A percentile compares a stretch with the other conserved stretches of the same genome.
Conservation (phyloP, 805 yeast genomes). For the Lachancea kluyveri region DNA sequence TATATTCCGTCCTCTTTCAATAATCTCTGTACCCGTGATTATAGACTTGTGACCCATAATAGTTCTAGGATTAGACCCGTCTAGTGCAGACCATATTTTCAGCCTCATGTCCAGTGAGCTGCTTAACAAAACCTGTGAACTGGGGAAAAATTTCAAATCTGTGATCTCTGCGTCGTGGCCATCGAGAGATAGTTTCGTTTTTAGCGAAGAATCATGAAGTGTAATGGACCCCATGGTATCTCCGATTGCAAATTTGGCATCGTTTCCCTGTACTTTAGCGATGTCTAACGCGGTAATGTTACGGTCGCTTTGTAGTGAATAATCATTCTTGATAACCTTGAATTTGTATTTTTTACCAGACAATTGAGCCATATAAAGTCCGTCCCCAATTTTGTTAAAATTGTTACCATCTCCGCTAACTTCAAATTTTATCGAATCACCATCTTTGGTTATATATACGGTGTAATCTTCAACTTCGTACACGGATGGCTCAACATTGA, state of each 20-base stretch:
- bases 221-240: constrained; percentile 30
- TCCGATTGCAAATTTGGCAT: constrained; percentile 28
- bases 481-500: constrained; percentile 29
- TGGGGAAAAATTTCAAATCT: constrained; percentile 49
- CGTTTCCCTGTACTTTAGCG: constrained; percentile 20
- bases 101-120: constrained; percentile 53
- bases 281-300: constrained; percentile 33
- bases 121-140: constrained; percentile 53
- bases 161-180: constrained; percentile 51
- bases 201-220: constrained; percentile 14
- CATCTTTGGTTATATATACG: constrained; percentile 19
- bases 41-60: constrained; percentile 44
- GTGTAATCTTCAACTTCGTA: constrained; percentile 25
- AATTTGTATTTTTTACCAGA: constrained; percentile 12
- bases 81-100: constrained; percentile 52
- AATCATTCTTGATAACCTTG: constrained; percentile 7
- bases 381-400: constrained; percentile 7
- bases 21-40: constrained; percentile 43
- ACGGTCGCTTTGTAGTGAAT: constrained; percentile 1
- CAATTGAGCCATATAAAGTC: constrained; percentile 13
- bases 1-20: constrained; percentile 66
- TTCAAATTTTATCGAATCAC: constrained; percentile 14
- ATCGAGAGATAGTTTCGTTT: constrained; percentile 15
- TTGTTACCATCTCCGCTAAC: constrained; percentile 10
- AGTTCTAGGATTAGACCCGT: constrained; percentile 44